Evolutionary conservation across 2,329 filamentous ascomycete species (phyloP), one percentile per base, ranked within the genome.

Genomic region (Xylaria sp.): DNA sequence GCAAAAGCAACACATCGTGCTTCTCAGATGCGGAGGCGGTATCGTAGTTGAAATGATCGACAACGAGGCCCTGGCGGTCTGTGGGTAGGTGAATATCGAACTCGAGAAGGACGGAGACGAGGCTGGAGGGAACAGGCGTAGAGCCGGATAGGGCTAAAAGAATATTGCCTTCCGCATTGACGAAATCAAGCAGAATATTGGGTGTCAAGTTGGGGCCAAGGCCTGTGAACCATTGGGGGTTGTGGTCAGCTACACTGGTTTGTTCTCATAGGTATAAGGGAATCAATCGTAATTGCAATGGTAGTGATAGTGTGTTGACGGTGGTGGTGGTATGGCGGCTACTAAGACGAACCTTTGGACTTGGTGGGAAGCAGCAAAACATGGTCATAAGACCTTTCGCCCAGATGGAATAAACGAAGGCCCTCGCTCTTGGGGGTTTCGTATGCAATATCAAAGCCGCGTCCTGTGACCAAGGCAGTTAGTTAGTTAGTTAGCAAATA

Each of bases 21-120:
- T 88, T 86, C 67, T 97, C 93, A 51, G 87, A 74, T 4, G 94
- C 90, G 40, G 90, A 92, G 31, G 85, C 70, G 58, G 85, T 83
- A 73, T 98, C 94, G 79, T 95, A 95, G 80, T 92, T 90, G 87
- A 98, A 97, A 82, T 99, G 95, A 78, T 98, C 95, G 64, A 98
- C 89, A 5, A 97, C 90, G 60, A 94, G 82, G 59, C 91, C 88
- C 58, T 90, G 92, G 72, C 93, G 91, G 78, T 97, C 94, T 35
- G 87, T 79, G 38, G 95, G 92, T n/a, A 97, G 86, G 68, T 88
- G 83, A 72, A 99, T 90, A 74, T 97, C 94, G 75, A 97, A 84
- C 78, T 98, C 93, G 71, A 91, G 81, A 53, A 98, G 90, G 58
- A 96, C 83, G 41, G 90, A 90, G 67, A 88, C 87, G 70, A 97